These are phyloP conservation scores for Cladophialophora bantiana DNA, from an alignment of 2,329 filamentous ascomycete genomes.

Conservation along the genomic window DNA sequence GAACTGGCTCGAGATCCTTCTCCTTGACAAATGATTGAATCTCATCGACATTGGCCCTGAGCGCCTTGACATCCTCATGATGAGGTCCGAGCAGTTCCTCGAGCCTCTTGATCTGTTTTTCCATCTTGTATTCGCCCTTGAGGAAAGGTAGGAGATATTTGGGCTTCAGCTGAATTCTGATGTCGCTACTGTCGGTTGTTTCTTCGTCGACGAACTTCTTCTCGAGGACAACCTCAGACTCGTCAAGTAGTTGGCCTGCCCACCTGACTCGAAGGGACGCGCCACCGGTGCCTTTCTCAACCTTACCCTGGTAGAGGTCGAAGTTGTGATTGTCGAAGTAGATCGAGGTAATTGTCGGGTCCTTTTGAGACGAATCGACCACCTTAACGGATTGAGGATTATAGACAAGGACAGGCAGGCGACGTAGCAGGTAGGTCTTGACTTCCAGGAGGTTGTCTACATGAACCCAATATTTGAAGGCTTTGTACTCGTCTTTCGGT, in stretches of 20 bases:
- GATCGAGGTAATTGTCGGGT: slow-evolving; percentile 91
- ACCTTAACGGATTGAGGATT: slow-evolving; percentile 86
- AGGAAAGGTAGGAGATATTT: slow-evolving; percentile 92
- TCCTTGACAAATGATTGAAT: slow-evolving; percentile 82
- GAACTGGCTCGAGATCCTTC: slow-evolving; percentile 78
- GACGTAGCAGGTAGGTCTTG: slow-evolving; percentile 92
- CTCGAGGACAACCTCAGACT: slow-evolving; percentile 83
- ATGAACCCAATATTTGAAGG: slow-evolving; percentile 97
- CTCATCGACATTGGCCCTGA: slow-evolving; percentile 74
- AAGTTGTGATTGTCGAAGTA: slow-evolving; percentile 94
- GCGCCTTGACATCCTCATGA: slow-evolving; percentile 69
- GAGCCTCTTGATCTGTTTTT: slow-evolving; percentile 88
- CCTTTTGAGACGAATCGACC: slow-evolving; percentile 75
- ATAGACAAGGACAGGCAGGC: slow-evolving; percentile 89
- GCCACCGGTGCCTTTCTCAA: slow-evolving; percentile 75
- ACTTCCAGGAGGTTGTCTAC: slow-evolving; percentile 94
- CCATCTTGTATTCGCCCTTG: slow-evolving; percentile 85
- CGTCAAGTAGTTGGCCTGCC: slow-evolving; percentile 82
- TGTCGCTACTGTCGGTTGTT: slow-evolving; percentile 74
- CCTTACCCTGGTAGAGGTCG: slow-evolving; percentile 83
- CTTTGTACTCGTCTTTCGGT: slow-evolving; percentile 72
- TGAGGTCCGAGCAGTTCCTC: slow-evolving; percentile 74
- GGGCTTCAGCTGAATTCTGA: slow-evolving; percentile 84
- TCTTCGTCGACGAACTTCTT: slow-evolving; percentile 84
- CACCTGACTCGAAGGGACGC: slow-evolving; percentile 86